phyloP scores from a whole-genome alignment of 2,329 filamentous ascomycete genomes.

The Metarhizium humberi region DNA sequence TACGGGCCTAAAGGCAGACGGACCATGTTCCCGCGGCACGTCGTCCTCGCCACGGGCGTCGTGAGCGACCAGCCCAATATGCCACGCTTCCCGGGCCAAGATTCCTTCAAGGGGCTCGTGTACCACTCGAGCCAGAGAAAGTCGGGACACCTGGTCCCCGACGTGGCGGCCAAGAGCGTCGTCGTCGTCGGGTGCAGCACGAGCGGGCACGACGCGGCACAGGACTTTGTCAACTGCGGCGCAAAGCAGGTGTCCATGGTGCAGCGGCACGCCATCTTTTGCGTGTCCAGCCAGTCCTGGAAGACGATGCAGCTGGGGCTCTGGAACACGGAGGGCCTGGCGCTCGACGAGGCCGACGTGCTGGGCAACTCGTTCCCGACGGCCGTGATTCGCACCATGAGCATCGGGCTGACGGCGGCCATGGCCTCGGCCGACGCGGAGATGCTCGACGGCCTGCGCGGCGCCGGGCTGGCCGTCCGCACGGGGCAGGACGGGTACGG shows the following conservation, averaged over 20 bases:
- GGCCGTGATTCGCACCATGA: conserved; percentile 24
- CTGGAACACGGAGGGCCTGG: conserved; percentile 23
- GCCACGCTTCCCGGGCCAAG: not conserved
- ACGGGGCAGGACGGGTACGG: conserved; percentile 25
- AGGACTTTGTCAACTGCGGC: conserved; percentile 39
- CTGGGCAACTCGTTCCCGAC: conserved; percentile 32
- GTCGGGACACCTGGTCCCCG: conserved; percentile 6
- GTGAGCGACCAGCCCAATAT: not conserved
- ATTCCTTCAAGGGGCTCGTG: not conserved
- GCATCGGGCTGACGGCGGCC: conserved; percentile 32
- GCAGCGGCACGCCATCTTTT: conserved; percentile 40
- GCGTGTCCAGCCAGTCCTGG: conserved; percentile 29
- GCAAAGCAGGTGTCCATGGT: conserved; percentile 40
- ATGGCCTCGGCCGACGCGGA: conserved; percentile 10
- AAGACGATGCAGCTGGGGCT: conserved; percentile 33
- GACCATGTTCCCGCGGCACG: not conserved
- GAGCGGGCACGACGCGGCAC: conserved; percentile 39
- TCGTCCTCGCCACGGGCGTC: not conserved
- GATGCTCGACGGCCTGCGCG: not conserved
- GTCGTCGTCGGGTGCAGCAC: conserved; percentile 40
- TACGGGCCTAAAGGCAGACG: not conserved
- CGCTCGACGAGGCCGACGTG: conserved; percentile 41
- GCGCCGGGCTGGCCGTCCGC: conserved; percentile 32
- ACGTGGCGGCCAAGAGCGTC: conserved; percentile 27
- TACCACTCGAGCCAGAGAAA: not conserved